Base-by-base conservation (phyloP, 1,284 basidiomycete genomes). In the Schizopora paradoxa region DNA sequence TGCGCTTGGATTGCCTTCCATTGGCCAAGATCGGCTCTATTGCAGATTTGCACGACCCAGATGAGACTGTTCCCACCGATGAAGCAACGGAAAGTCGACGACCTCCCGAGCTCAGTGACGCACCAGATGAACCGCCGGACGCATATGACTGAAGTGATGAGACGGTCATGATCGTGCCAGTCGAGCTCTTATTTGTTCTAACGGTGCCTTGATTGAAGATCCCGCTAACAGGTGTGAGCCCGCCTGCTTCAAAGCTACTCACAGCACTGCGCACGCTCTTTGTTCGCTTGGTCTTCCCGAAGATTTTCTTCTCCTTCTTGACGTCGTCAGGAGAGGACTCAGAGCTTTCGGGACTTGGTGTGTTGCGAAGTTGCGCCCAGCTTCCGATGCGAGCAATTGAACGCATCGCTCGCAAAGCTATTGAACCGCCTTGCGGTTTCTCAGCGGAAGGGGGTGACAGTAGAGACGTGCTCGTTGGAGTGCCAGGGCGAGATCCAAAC, bases 361-460 rank as follows among this genome's bases (percentile, higher is more conserved):
- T 65, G 21, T 54, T 66, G 59, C 66, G 72, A 39, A 77, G 63
- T 55, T 81, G 79, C 7, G 75, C 74, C 82, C 84, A 86, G 55
- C 79, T 80, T 1, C 79, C 74, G 42, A 89, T 77, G 34, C 77
- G 66, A 3, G 86, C 84, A 41, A 89, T 64, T 2, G 79, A 83
- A 26, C 79, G 69, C 67, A 89, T 88, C 2, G 86, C 86, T 11
- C 86, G 76, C 10, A 89, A 47, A 1, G 86, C 86, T 42, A 89
- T 82, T 0, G 83, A 86, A 26, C 74, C 76, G 18, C 67, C 47
- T 51, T 46, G 31, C 33, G 45, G 52, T 39, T 51, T 38, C 16
- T 46, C 52, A 22, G 38, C 31, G 27, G 26, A 39, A 11, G 46
- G 2, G 21, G 49, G 43, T 19, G 45, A 36, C 25, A 39, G 35